A percentile compares a stretch with the other conserved stretches of the same genome.
These are phyloP conservation scores for Pestalotiopsis sp. DNA, from an alignment of 2,329 filamentous ascomycete species.

Conservation along the genomic window DNA sequence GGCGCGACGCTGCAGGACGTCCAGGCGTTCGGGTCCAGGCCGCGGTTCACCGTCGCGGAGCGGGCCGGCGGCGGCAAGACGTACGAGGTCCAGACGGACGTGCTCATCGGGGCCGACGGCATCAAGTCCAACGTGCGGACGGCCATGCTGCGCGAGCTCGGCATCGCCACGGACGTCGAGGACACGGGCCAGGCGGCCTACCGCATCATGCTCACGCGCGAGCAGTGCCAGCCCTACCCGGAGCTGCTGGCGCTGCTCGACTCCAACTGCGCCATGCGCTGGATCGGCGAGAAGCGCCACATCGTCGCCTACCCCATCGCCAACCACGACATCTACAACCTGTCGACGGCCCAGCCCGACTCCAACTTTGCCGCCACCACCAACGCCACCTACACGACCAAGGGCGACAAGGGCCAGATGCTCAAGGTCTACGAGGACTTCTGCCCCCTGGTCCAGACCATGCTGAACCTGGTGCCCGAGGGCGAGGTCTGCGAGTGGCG, in stretches of 20 bases:
- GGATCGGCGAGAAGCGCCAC: slow-evolving; percentile 74
- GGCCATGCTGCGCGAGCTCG: slow-evolving; percentile 54
- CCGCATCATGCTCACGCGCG: slow-evolving; percentile 72
- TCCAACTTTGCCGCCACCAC: slow-evolving; percentile 58
- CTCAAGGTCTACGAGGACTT: slow-evolving; percentile 62
- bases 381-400: slow-evolving; percentile 62
- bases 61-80: slow-evolving; percentile 54
- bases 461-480: slow-evolving; percentile 61
- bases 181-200: slow-evolving; percentile 78
- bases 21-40: slow-evolving; percentile 57
- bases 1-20: slow-evolving; percentile 56
- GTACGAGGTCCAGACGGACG: slow-evolving; percentile 53
- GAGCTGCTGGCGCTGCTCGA: slow-evolving; percentile 69
- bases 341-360: slow-evolving; percentile 63
- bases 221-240: slow-evolving; percentile 65
- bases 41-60: slow-evolving; percentile 60
- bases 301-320: slow-evolving; percentile 78
- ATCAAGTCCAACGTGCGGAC: slow-evolving; percentile 53
- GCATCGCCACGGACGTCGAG: slow-evolving; percentile 54
- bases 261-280: slow-evolving; percentile 66
- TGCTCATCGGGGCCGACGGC: slow-evolving; percentile 56
- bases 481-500: slow-evolving; percentile 67
- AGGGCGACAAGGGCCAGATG: slow-evolving; percentile 61
- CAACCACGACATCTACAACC: slow-evolving; percentile 64
- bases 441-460: slow-evolving; percentile 56